Base-by-base conservation (phyloP, 345 rosid species). In the Cardamine occulta region DNA sequence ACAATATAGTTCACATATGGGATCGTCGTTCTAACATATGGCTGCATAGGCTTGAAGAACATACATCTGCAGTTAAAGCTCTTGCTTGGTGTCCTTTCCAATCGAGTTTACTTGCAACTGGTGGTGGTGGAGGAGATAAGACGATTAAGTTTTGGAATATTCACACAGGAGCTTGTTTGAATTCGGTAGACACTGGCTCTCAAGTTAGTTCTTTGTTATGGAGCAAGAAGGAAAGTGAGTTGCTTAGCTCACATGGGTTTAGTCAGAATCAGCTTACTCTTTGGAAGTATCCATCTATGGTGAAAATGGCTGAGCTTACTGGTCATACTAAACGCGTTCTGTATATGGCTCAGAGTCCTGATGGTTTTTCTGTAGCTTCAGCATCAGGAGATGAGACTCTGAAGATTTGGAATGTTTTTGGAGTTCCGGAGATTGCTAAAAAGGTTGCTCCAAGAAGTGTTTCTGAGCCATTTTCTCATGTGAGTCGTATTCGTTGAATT, bases 31-130 rank as follows among this genome's bases (percentile, higher is more conserved):
- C 77, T 0, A 11, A 4, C 5, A 66, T 70, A 8, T 55, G 19
- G 44, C 77, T 10, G 39, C 80, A 45, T 68, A 54, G 82, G 55
- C 42, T 76, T 29, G 77, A 73, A 7, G 80, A 68, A 2, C 86
- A 80, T 23, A 80, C 69, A 13, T 35, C 82, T 29, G 82, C 82
- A 8, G 82, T 83, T n/a, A 83, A 80, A 52, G 86, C 86, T 49
- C 82, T 83, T 12, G 79, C 80, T 17, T 83, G 84, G 84, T 77
- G 69, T 7, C 61, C 69, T 60, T 72, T 35, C 29, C 76, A 72
- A 49, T 2, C 48, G 0, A 26, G 18, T 37, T 62, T 72, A 14
- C 68, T 62, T 23, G 68, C 76, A 37, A 59, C 76, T 28, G 69
- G n/a, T n/a, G n/a, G n/a, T n/a, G n/a, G n/a, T n/a, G n/a, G 10